Conservation (phyloP, 164 flowering plant species). For the Liquidambar formosana region DNA sequence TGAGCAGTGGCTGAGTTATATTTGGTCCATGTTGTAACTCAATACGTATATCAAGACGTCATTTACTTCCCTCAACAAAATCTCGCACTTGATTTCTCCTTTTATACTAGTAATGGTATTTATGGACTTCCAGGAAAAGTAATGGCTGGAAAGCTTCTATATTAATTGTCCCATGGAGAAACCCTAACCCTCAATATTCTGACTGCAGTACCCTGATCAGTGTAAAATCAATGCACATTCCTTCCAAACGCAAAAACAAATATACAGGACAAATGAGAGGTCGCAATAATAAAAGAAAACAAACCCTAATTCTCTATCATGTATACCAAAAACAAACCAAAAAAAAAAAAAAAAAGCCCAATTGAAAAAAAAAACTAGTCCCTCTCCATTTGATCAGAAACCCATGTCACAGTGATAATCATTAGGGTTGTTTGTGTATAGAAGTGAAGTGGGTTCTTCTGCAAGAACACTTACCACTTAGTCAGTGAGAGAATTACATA, state of each 20-base stretch:
- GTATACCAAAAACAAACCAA: neutral
- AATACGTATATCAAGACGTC: neutral
- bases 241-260: slow-evolving; percentile 26
- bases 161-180: slow-evolving; percentile 7
- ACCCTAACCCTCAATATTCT: slow-evolving; percentile 11
- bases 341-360: neutral
- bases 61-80: slow-evolving; percentile 18
- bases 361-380: neutral
- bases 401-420: slow-evolving; percentile 5
- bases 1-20: neutral
- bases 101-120: no score
- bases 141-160: slow-evolving; percentile 3
- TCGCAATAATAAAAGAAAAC: neutral
- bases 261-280: slow-evolving; percentile 19
- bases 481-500: slow-evolving; percentile 10
- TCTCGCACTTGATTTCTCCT: neutral
- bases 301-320: neutral
- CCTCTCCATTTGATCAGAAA: neutral
- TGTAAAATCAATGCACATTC: slow-evolving; percentile 42
- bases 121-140: slow-evolving; percentile 6
- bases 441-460: neutral
- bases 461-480: neutral
- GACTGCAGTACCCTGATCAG: slow-evolving; percentile 7
- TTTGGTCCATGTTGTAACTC: neutral
- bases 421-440: slow-evolving; percentile 1